Base-by-base conservation (phyloP, 2,329 filamentous ascomycete genomes). In the Pseudophaeomoniella oleicola region DNA sequence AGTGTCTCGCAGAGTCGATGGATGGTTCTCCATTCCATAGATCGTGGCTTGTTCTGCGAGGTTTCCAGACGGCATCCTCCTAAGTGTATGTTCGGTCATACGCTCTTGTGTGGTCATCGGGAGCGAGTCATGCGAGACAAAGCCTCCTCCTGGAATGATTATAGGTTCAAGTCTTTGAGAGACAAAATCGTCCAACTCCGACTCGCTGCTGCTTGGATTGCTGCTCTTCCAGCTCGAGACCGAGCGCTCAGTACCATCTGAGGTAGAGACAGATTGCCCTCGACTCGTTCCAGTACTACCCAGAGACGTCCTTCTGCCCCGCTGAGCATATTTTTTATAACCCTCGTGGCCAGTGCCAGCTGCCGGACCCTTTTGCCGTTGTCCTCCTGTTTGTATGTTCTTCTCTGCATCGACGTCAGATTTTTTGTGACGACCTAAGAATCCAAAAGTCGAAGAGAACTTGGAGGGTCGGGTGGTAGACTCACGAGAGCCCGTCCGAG, bases 291-390 rank as follows among this genome's bases (percentile, higher is more conserved):
- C 61, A 19, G 46, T 58, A 44, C 54, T 62, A 38, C 58, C 53
- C 34, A 55, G 47, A 37, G 62, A 66, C 35, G 53, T 37, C 40
- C 59, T 63, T 36, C 64, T 56, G 32, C 62, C 63, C 30, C 63
- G 54, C 38, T 58, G 55, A 3, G 54, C 53, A 47, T 67, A 64
- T 44, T 56, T 67, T 10, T 63, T 63, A 44, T 70, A 69, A 17
- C 62, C 63, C 60, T 96, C 88, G 50, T 96, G 86, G 0, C 88
- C 88, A 27, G 88, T 96, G n/a, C 88, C 88, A 30, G 88, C 88
- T 12, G 72, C 75, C 15, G 88, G 88, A 0, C 88, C 87, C 56
- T 85, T 88, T 17, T 81, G 71, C 16, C 63, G 42, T 5, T 51
- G 43, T 69, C 75, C 5, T 78, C 75, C 27, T 69, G 66, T 51